Conservation (phyloP, 345 rosid genomes). For the Lumnitzera littorea region DNA sequence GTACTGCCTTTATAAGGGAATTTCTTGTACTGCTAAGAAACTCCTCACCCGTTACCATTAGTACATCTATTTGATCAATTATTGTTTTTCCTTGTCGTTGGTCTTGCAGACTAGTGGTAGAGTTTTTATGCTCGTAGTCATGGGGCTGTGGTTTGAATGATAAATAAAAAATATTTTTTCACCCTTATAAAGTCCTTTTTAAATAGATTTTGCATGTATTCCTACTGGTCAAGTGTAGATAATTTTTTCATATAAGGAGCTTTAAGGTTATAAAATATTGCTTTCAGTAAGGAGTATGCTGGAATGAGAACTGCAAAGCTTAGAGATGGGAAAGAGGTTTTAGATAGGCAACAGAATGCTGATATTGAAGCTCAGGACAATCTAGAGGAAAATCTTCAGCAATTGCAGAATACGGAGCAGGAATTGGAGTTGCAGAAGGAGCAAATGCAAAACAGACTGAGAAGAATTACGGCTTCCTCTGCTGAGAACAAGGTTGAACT, state of each 20-base stretch:
- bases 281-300: constrained; percentile 85
- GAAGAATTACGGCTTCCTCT: constrained; percentile 54
- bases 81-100: too few relatives aligned
- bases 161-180: too few relatives aligned
- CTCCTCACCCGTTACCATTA: too few relatives aligned
- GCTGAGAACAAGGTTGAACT: constrained; percentile 53
- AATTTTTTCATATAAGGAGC: not conserved
- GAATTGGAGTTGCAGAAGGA: constrained; percentile 74
- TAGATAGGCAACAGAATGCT: constrained; percentile 88
- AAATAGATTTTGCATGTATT: not conserved
- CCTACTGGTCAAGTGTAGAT: not conserved
- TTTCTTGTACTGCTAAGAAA: too few relatives aligned
- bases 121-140: too few relatives aligned
- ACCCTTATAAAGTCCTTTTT: too few relatives aligned
- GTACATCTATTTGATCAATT: too few relatives aligned
- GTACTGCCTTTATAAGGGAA: too few relatives aligned
- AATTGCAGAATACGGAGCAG: constrained; percentile 60
- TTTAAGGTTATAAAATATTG: constrained; percentile 1
- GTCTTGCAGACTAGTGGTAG: too few relatives aligned
- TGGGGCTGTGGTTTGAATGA: too few relatives aligned
- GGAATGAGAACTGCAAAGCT: constrained; percentile 83
- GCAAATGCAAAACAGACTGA: constrained; percentile 57
- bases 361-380: constrained; percentile 83
- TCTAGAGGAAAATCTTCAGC: constrained; percentile 93
- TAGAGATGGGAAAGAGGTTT: constrained; percentile 90